Base-by-base conservation (phyloP, 2,329 filamentous ascomycete genomes). In the Epicoccum sorghinum region DNA sequence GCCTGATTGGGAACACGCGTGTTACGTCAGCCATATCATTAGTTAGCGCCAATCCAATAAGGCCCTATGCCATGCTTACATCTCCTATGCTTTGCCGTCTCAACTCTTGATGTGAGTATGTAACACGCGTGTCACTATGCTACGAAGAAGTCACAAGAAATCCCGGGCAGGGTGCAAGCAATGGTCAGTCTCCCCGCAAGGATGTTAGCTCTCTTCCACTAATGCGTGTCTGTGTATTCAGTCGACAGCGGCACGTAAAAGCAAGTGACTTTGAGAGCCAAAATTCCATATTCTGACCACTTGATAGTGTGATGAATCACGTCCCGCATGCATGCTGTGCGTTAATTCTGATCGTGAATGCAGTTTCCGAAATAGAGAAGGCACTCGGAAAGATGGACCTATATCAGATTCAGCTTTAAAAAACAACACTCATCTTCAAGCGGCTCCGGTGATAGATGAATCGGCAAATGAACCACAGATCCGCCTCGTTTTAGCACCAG, bases 111-210 rank as follows among this genome's bases (percentile, higher is more conserved):
- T 30, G 7, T 30, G 32, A 33, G 5, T 12, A 33, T 33, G 32
- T 33, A 33, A 33, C 32, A 33, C 32, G 57, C 55, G 58, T 58
- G 42, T 60, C 47, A 39, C 29, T 10, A 66, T 66, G 64, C 55
- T 63, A 43, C 58, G 64, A 6, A 55, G 63, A 5, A 66, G 61
- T 36, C 65, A 67, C 48, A 62, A 55, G 47, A 67, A 67, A 40
- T 67, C 63, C 9, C 45, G 50, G 12, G 52, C 52, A 3, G 61
- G 59, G 6, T 67, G 62, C 32, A 23, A 53, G 35, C 50, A 66
- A 38, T 67, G 61, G 61, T 66, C 39, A 56, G 63, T 63, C 23
- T 8, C 32, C 13, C 24, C 9, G 22, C 3, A 13, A 12, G 18
- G 18, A 18, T 18, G 18, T 7, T 12, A 9, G 14, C 12, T 9